These are phyloP conservation scores for Bryum argenteum DNA, from an alignment of 225 moss, liverwort and hornwort species.

Conservation along the genomic window DNA sequence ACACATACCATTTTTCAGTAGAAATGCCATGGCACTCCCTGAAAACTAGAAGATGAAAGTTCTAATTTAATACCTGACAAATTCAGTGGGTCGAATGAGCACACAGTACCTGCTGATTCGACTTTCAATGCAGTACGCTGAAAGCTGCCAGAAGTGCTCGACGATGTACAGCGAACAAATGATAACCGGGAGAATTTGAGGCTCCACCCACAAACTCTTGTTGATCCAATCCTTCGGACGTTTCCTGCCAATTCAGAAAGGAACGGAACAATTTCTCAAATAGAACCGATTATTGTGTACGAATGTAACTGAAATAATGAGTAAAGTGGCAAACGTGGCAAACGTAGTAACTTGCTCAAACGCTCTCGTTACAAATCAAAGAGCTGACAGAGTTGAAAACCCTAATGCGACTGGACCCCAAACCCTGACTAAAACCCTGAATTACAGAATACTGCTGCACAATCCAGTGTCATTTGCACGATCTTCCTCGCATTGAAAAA, in stretches of 20 bases:
- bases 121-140: conserved; percentile 22
- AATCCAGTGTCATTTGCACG: neutral
- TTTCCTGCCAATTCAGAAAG: conserved; percentile 27
- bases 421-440: conserved; percentile 33
- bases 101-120: conserved; percentile 29
- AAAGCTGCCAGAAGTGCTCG: conserved; percentile 36
- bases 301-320: neutral
- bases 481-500: neutral
- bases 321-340: neutral
- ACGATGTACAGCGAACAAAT: conserved; percentile 13
- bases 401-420: conserved; percentile 4
- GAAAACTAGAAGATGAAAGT: neutral
- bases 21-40: neutral
- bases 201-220: neutral
- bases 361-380: conserved; percentile 1
- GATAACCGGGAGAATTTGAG: conserved; percentile 20
- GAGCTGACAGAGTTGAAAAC: neutral
- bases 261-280: too few species aligned
- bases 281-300: too few species aligned
- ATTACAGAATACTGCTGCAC: neutral
- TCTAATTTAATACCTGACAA: conserved; percentile 2
- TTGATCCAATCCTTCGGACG: conserved; percentile 18
- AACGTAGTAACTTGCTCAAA: neutral
- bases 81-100: neutral
- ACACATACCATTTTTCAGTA: neutral